Evolutionary conservation across 805 yeast genomes (phyloP).

Genomic region (Ogataea zsoltii): DNA sequence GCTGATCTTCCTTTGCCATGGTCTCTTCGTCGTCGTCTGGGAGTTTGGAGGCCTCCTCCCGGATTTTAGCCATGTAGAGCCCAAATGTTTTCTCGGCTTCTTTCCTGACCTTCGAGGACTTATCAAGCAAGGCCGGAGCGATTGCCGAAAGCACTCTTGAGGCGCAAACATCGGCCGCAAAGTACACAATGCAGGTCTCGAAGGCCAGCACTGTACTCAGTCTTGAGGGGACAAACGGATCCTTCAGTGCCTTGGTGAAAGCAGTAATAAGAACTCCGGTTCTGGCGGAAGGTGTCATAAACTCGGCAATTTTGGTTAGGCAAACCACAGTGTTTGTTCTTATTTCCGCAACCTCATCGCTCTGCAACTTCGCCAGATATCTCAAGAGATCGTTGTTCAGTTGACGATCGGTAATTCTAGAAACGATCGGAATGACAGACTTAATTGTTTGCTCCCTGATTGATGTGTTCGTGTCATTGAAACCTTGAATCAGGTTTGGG

Average conservation of each 20-base stretch:
- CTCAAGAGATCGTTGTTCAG: conserved; percentile 83
- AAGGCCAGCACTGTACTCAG: conserved; percentile 77
- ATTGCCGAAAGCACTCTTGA: conserved; percentile 80
- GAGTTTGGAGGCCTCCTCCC: conserved; percentile 43
- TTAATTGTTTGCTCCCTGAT: conserved; percentile 80
- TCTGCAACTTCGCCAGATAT: conserved; percentile 77
- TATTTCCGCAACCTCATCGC: conserved; percentile 73
- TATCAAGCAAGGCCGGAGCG: conserved; percentile 81
- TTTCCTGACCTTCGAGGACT: conserved; percentile 62
- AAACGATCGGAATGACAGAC: conserved; percentile 55
- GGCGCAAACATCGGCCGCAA: conserved; percentile 74
- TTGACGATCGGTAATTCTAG: conserved; percentile 72
- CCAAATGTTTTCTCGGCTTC: conserved; percentile 74
- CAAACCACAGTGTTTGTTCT: conserved; percentile 75
- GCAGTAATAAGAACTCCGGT: conserved; percentile 85
- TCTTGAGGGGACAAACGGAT: conserved; percentile 73
- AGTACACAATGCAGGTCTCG: conserved; percentile 59
- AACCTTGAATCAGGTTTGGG: conserved; percentile 71
- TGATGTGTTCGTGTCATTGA: conserved; percentile 79
- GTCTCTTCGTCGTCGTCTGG: conserved; percentile 30
- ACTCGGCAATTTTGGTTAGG: conserved; percentile 62
- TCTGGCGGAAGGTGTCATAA: conserved; percentile 55
- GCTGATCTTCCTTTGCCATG: conserved; percentile 23
- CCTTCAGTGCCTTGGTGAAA: conserved; percentile 77
- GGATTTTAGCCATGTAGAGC: conserved; percentile 55